A percentile compares a stretch with the other conserved stretches of the same genome.
phyloP scores from a whole-genome alignment of 1,284 basidiomycete genomes.

The Leccinum solheimii region DNA sequence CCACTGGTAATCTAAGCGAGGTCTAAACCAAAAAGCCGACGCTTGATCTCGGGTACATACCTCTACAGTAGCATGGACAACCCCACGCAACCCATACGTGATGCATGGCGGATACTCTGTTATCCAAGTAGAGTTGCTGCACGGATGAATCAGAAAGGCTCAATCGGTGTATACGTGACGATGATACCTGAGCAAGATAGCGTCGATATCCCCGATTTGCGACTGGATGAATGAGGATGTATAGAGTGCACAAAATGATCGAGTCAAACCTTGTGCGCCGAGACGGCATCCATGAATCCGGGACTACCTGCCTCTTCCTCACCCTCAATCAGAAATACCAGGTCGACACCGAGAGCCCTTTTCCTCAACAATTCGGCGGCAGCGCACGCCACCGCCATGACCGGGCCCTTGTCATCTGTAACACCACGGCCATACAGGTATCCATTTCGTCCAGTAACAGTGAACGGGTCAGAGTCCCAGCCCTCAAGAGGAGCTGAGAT shows the following conservation, averaged over 20 bases:
- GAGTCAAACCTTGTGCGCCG: constrained; percentile 63
- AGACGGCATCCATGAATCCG: constrained; percentile 80
- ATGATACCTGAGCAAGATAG: constrained; percentile 76
- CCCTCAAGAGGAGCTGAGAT: constrained; percentile 73
- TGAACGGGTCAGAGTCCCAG: constrained; percentile 89
- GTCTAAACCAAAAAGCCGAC: not conserved
- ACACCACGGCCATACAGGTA: constrained; percentile 94
- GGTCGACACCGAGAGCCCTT: constrained; percentile 78
- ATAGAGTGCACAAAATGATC: not conserved
- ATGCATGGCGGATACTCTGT: constrained; percentile 93
- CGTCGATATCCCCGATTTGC: constrained; percentile 81
- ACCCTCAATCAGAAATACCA: constrained; percentile 92
- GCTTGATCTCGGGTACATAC: constrained; percentile 37
- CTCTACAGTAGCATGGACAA: constrained; percentile 80
- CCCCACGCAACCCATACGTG: constrained; percentile 93
- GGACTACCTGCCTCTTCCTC: constrained; percentile 93
- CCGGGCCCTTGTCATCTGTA: constrained; percentile 92
- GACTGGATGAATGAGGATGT: constrained; percentile 45
- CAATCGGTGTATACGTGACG: not conserved
- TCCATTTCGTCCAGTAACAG: constrained; percentile 81
- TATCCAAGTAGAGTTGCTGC: constrained; percentile 95
- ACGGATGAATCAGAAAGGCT: not conserved
- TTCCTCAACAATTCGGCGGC: constrained; percentile 76
- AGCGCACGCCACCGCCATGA: constrained; percentile 89
- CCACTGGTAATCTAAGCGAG: constrained; percentile 57